Evolutionary conservation across 2,329 filamentous ascomycete genomes (phyloP), one percentile per base, ranked within the genome.

Genomic region (Didymellaceae sp.): DNA sequence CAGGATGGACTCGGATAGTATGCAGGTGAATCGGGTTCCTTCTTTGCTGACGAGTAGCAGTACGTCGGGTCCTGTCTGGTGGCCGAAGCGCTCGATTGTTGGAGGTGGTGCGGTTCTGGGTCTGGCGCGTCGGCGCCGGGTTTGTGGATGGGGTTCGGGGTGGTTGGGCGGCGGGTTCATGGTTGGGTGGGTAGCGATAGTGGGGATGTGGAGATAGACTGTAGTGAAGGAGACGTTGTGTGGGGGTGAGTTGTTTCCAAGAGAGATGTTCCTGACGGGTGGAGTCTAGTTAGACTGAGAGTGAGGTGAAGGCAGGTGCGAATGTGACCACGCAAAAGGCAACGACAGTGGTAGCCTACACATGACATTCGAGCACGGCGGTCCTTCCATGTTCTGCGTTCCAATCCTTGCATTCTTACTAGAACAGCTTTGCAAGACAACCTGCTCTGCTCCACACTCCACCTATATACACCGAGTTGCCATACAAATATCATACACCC

Each of bases 401-500:
- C n/a, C n/a, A n/a, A n/a, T n/a, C n/a, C n/a, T n/a, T n/a, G n/a
- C n/a, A n/a, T n/a, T n/a, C n/a, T n/a, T n/a, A n/a, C n/a, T n/a
- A n/a, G n/a, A n/a, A n/a, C n/a, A n/a, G n/a, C n/a, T n/a, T n/a
- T n/a, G n/a, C n/a, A n/a, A n/a, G n/a, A n/a, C n/a, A n/a, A n/a
- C n/a, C n/a, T n/a, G n/a, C n/a, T n/a, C 4, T 16, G n/a, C 33
- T 18, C 22, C 18, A 13, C 5, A 16, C 24, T 33, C 26, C 35
- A 35, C 10, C 21, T 37, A 31, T 25, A 17, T 21, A 22, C 14
- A 17, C 18, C 24, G n/a, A 16, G 32, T 16, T 28, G 41, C 17
- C 17, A 24, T 51, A 55, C 54, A 53, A 3, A 30, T 52, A 44
- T 52, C 6, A 32, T 52, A 58, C 57, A 59, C 31, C 17, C 22